Conservation (phyloP, 2,329 filamentous ascomycete genomes). For the Penicillium sp. region DNA sequence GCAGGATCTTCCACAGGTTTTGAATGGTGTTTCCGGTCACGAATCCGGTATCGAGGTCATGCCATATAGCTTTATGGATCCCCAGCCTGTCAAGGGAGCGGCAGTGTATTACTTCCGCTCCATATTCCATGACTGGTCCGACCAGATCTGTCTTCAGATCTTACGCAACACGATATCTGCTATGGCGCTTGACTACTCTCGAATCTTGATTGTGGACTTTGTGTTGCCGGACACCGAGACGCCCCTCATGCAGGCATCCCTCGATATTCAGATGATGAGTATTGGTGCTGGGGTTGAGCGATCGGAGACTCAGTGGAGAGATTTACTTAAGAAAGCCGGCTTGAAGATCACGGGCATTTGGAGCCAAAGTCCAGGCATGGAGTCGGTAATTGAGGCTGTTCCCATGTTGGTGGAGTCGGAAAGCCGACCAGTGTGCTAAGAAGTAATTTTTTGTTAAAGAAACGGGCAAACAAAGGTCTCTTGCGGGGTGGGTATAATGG, state of each 20-base stretch:
- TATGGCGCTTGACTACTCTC: conserved; percentile 33
- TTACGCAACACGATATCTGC: conserved; percentile 32
- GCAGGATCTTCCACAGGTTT: conserved; percentile 41
- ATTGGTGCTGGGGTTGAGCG: conserved; percentile 36
- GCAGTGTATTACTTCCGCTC: conserved; percentile 39
- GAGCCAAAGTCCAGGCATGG: conserved; percentile 27
- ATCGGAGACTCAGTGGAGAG: conserved; percentile 34
- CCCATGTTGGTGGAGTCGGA: neutral
- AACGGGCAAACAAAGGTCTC: neutral
- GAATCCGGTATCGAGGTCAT: conserved; percentile 28
- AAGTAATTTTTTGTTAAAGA: neutral
- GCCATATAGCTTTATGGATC: conserved; percentile 36
- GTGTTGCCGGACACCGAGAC: conserved; percentile 34
- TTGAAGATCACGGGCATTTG: conserved; percentile 33
- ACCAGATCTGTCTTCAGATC: conserved; percentile 34
- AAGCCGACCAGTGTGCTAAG: neutral
- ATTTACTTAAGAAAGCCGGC: conserved; percentile 28
- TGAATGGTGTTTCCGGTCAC: conserved; percentile 10
- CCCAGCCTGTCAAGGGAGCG: conserved; percentile 36
- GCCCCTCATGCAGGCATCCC: conserved; percentile 28
- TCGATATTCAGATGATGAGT: conserved; percentile 44
- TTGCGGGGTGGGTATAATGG: no score
- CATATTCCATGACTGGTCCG: conserved; percentile 42
- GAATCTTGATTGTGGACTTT: conserved; percentile 38
- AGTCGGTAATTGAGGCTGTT: conserved; percentile 32